Evolutionary conservation across 1,284 basidiomycete genomes (phyloP), one percentile per base, ranked within the genome.

Genomic region (Abortiporus biennis): DNA sequence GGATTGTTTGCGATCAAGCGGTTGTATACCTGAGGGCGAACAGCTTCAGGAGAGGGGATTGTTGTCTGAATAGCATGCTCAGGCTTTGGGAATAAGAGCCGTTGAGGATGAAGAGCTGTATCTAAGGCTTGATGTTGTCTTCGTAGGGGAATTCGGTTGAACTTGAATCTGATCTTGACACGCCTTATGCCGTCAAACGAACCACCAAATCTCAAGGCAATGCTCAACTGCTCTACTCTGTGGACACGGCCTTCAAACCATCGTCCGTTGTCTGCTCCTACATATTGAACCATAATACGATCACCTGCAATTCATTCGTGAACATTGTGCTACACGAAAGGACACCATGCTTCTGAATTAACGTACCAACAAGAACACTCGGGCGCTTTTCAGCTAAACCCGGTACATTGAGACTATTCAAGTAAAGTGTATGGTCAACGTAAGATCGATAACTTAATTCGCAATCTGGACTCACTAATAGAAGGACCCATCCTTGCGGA

Each of bases 361-460:
- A 58, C 68, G 52, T 36, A 72, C 80, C 78, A n/a, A 76, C 62
- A 3, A 80, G 61, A 3, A 81, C 77, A 48, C 78, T 79, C 0
- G 78, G 78, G 1, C 78, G 66, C 45, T 81, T 83, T 55, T 83
- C 80, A 0, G 80, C 76, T 1, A 85, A 58, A 0, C 79, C 80
- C 2, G 74, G 76, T 2, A 84, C 78, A 2, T 53, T 45, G 6
- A 84, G 62, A 46, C 80, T 82, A 31, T 1, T n/a, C n/a, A n/a
- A n/a, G 37, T 27, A 4, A n/a, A n/a, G n/a, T n/a, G n/a, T n/a
- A n/a, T n/a, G n/a, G n/a, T n/a, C n/a, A n/a, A n/a, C n/a, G n/a
- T n/a, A n/a, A n/a, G n/a, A n/a, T n/a, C n/a, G n/a, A n/a, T n/a
- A n/a, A n/a, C n/a, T n/a, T n/a, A n/a, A n/a, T n/a, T n/a, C n/a